phyloP scores from a whole-genome alignment of 352 stramenopile species.

The Saprolegnia diclina region DNA sequence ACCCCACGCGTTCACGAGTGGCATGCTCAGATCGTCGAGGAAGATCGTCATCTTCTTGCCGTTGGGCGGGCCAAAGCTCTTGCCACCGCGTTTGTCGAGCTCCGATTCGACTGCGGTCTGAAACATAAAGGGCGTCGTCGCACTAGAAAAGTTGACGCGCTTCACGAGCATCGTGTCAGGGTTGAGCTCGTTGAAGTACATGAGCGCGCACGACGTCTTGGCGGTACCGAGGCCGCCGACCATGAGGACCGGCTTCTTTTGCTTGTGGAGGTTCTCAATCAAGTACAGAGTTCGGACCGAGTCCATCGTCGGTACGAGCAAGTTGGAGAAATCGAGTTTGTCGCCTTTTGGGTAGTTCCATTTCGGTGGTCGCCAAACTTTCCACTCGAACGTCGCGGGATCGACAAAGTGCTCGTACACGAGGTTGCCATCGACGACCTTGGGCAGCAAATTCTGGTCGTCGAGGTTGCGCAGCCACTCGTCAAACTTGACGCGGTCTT shows the following conservation, averaged over 20 bases:
- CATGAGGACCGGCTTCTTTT: slow-evolving; percentile 93
- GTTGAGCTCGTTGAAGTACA: slow-evolving; percentile 96
- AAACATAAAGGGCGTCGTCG: slow-evolving; percentile 97
- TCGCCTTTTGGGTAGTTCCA: slow-evolving; percentile 94
- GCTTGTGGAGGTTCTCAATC: slow-evolving; percentile 90
- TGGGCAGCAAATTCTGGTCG: slow-evolving; percentile 86
- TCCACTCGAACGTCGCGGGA: slow-evolving; percentile 90
- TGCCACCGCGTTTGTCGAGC: slow-evolving; percentile 96
- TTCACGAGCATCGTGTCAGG: slow-evolving; percentile 94
- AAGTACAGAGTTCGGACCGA: slow-evolving; percentile 93
- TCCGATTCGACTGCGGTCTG: slow-evolving; percentile 97
- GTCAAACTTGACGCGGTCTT: slow-evolving; percentile 95
- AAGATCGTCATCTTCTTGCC: slow-evolving; percentile 99
- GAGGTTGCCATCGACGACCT: slow-evolving; percentile 82
- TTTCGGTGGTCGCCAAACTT: slow-evolving; percentile 90
- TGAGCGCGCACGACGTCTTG: slow-evolving; percentile 96
- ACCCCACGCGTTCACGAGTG: slow-evolving; percentile 97
- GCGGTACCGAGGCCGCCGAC: slow-evolving; percentile 95
- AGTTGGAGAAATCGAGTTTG: slow-evolving; percentile 97
- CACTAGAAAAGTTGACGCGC: slow-evolving; percentile 97
- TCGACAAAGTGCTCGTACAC: slow-evolving; percentile 94
- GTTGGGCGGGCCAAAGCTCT: slow-evolving; percentile 96
- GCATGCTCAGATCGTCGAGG: slow-evolving; percentile 97
- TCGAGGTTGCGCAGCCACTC: slow-evolving; percentile 92
- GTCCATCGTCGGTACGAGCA: slow-evolving; percentile 98